Percentiles rank a stretch among this genome's conserved stretches.
Conservation (phyloP, 352 stramenopile species). For the Globisporangium apiculatum region DNA sequence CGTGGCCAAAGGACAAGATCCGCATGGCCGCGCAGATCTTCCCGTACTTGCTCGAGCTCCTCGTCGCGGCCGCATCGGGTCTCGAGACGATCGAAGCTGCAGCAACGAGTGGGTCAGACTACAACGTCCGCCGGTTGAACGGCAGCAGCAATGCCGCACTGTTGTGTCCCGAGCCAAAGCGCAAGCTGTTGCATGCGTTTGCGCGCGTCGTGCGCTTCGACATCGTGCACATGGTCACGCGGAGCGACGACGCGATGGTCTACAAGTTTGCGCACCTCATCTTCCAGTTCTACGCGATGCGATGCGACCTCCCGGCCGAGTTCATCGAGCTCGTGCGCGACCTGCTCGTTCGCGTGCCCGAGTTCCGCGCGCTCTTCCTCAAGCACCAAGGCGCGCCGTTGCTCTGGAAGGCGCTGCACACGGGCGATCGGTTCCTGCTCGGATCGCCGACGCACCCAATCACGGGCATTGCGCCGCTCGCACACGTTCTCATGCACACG, state of each 20-base stretch:
- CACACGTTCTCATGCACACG: slow-evolving; percentile 6
- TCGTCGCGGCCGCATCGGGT: slow-evolving; percentile 22
- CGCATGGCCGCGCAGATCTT: slow-evolving; percentile 26
- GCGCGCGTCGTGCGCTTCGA: slow-evolving; percentile 25
- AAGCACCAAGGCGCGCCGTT: slow-evolving; percentile 28
- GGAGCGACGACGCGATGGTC: slow-evolving; percentile 30
- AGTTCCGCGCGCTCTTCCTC: slow-evolving; percentile 38
- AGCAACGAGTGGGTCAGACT: background rate
- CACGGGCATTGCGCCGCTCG: slow-evolving; percentile 3
- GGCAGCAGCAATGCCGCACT: no score
- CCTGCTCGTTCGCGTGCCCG: slow-evolving; percentile 20
- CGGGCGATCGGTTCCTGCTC: slow-evolving; percentile 14
- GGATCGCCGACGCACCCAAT: background rate
- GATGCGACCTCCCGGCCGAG: slow-evolving; percentile 21
- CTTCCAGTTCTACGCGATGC: slow-evolving; percentile 36
- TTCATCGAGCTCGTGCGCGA: slow-evolving; percentile 38
- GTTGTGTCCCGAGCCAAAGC: slow-evolving; percentile 8
- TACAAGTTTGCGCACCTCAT: slow-evolving; percentile 36
- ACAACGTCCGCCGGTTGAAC: background rate
- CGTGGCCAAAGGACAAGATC: slow-evolving; percentile 28
- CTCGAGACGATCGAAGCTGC: slow-evolving; percentile 16
- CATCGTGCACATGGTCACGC: slow-evolving; percentile 27
- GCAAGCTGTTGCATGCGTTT: slow-evolving; percentile 26
- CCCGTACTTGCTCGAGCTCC: slow-evolving; percentile 27
- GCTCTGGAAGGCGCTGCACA: slow-evolving; percentile 49